These are phyloP conservation scores for Eimeria acervulina DNA, from an alignment of 169 alveolate species.

Conservation along the genomic window DNA sequence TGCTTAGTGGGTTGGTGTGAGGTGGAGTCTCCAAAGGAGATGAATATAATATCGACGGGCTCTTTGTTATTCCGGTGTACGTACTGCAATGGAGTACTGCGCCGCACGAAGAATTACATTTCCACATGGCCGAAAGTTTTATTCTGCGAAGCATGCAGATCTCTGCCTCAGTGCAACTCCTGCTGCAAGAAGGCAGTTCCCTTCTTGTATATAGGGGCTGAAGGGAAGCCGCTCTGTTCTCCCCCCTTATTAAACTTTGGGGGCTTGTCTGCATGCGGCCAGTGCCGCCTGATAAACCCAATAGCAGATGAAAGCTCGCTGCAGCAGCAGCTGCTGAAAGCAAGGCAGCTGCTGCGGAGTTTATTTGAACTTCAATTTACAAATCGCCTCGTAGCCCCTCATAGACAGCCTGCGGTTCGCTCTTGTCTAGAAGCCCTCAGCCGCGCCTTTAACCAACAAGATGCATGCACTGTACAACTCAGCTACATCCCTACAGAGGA, in stretches of 20 bases:
- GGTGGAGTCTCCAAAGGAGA: constrained; percentile 32
- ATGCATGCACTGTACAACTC: too few species aligned
- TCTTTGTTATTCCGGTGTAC: background rate
- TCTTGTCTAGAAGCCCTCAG: too few species aligned
- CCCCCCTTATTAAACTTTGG: constrained; percentile 21
- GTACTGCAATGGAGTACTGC: constrained; percentile 4
- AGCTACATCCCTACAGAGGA: too few species aligned
- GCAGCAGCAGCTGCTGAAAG: background rate
- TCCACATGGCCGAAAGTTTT: background rate
- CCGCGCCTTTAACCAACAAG: too few species aligned
- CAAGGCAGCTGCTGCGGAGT: background rate
- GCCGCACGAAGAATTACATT: background rate
- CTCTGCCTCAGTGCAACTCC: constrained; percentile 32
- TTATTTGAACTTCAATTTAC: background rate
- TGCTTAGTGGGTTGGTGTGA: constrained; percentile 26
- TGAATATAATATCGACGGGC: background rate
- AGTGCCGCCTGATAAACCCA: constrained; percentile 27
- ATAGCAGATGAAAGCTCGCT: background rate
- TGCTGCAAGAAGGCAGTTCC: constrained; percentile 48
- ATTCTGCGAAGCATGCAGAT: background rate
- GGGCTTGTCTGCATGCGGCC: constrained; percentile 29
- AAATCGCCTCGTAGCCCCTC: too few species aligned
- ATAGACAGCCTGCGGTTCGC: too few species aligned
- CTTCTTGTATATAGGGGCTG: background rate
- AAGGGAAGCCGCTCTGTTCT: background rate